Base-by-base conservation (phyloP, 2,329 filamentous ascomycete species). In the Aspergillus sp. region DNA sequence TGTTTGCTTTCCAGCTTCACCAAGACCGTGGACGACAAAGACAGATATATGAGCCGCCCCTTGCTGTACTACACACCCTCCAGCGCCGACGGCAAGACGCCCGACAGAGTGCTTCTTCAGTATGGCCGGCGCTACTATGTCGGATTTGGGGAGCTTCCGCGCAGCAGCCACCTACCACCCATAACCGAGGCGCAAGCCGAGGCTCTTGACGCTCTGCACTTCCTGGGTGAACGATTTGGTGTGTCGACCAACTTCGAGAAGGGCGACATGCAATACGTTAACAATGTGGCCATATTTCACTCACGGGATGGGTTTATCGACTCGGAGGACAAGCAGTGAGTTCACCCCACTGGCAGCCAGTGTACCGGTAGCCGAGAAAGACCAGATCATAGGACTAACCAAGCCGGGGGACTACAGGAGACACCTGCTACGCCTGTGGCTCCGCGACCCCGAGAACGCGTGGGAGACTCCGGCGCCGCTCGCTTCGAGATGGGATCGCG, bases 61-160 rank as follows among this genome's bases (percentile, higher is more conserved):
- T 0, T 81, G 21, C 3, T 21, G 21, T 21, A 21, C 21, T 21
- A 21, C 21, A 21, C 21, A 21, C 21, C 21, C 21, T 3, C 21
- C 21, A 21, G 21, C 21, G 21, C 21, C 21, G 21, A 21, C 21
- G 21, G 3, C 21, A 21, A 21, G 21, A 21, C 21, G 3, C 21
- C 21, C 21, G 21, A 87, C 63, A 77, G 84, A 1, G 69, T 88
- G 1, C 70, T 84, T 6, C 79, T 88, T 27, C 84, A 88, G 60
- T 88, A 87, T 61, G 82, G 81, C 0, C 80, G 86, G 3, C 79
- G 85, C 1, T 76, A 73, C 37, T 87, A 87, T 61, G 84, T 84
- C 0, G 81, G 80, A 3, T 82, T 76, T 53, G 68, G 70, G 50
- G 73, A 71, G 0, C 70, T 77, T 4, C 78, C 77, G 0, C 73